A percentile compares a stretch with the other conserved stretches of the same genome.
Conservation (phyloP, 2,329 filamentous ascomycete genomes). For the Aspergillus persii region DNA sequence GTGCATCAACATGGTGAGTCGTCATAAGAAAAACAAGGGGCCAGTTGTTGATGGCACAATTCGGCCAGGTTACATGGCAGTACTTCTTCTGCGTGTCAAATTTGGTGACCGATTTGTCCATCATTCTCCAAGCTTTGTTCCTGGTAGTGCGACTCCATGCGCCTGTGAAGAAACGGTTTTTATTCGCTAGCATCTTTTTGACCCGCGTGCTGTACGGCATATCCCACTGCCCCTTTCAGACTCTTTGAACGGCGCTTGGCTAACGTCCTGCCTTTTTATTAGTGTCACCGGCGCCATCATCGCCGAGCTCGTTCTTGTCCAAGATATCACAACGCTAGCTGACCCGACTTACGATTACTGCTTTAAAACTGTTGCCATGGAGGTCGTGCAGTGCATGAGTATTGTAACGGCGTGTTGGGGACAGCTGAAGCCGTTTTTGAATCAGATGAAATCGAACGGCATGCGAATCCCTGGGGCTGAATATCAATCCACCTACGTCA, state of each 20-base stretch:
- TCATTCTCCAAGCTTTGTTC: conserved; percentile 21
- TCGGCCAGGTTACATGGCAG: conserved; percentile 12
- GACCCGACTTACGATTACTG: conserved; percentile 21
- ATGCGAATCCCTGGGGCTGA: conserved; percentile 16
- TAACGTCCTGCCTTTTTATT: background rate
- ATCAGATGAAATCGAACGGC: conserved; percentile 20
- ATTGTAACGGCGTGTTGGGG: conserved; percentile 25
- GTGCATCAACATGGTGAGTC: conserved; percentile 20
- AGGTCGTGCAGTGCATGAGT: conserved; percentile 21
- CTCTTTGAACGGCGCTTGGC: background rate
- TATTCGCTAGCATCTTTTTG: conserved; percentile 22
- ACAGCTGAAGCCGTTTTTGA: conserved; percentile 22
- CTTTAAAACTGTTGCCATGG: conserved; percentile 17
- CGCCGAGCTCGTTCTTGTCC: conserved; percentile 14
- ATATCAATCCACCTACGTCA: conserved; percentile 1
- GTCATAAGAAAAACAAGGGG: background rate
- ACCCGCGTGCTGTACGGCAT: conserved; percentile 19
- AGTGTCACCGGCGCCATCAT: conserved; percentile 17
- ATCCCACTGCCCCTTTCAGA: background rate
- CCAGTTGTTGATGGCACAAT: background rate
- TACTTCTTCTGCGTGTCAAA: conserved; percentile 19
- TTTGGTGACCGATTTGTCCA: conserved; percentile 22
- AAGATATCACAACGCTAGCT: conserved; percentile 4
- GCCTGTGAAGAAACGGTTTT: conserved; percentile 14
- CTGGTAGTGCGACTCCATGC: conserved; percentile 22